phyloP scores from a whole-genome alignment of 2,329 filamentous ascomycete genomes.

The Aureobasidium sp. region DNA sequence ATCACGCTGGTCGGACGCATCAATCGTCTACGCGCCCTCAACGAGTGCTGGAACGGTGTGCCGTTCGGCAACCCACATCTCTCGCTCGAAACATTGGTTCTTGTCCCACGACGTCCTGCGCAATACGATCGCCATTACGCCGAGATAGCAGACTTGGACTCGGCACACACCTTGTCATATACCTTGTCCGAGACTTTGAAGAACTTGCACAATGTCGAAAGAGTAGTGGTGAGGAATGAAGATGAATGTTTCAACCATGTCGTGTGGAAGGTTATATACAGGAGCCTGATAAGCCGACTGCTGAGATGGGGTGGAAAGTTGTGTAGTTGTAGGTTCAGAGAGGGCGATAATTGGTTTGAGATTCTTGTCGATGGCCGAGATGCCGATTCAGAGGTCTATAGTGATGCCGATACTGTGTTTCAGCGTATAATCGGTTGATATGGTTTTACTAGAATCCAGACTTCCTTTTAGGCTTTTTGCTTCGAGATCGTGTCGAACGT shows the following conservation, averaged over 20 bases:
- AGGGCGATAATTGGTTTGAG: conserved; percentile 1
- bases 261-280: conserved; percentile 30
- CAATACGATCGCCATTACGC: conserved; percentile 22
- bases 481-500: neutral
- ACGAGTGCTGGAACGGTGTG: conserved; percentile 29
- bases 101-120: conserved; percentile 26
- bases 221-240: conserved; percentile 26
- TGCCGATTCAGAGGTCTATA: conserved; percentile 3
- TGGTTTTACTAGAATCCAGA: neutral
- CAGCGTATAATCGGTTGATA: neutral
- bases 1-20: conserved; percentile 29
- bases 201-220: conserved; percentile 23
- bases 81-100: conserved; percentile 26
- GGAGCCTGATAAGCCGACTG: conserved; percentile 27
- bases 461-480: neutral
- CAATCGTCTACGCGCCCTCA: conserved; percentile 27
- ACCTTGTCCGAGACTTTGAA: conserved; percentile 18
- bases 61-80: conserved; percentile 29
- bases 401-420: conserved; percentile 6
- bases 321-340: conserved; percentile 8
- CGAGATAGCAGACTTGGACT: conserved; percentile 30
- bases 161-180: conserved; percentile 25
- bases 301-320: conserved; percentile 30
- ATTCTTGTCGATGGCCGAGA: neutral
- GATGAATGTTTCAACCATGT: conserved; percentile 27